A percentile compares a stretch with the other conserved stretches of the same genome.
Conservation (phyloP, 2,329 filamentous ascomycete genomes). For the Hypoxylon sp. region DNA sequence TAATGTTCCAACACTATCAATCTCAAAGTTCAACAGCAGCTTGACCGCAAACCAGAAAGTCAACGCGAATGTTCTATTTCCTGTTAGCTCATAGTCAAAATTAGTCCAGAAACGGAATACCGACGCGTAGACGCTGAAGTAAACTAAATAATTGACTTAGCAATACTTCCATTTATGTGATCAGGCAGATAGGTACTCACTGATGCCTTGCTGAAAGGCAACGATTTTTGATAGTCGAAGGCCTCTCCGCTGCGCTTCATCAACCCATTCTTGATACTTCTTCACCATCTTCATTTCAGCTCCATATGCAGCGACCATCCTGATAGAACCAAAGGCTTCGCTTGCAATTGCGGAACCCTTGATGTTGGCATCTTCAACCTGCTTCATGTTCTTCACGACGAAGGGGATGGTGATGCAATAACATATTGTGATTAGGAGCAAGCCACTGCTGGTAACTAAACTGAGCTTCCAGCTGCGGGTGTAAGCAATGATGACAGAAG, state of each 20-base stretch:
- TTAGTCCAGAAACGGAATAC: slow-evolving; percentile 2
- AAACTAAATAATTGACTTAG: slow-evolving; percentile 44
- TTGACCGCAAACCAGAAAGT: slow-evolving; percentile 52
- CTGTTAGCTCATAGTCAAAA: slow-evolving; percentile 23
- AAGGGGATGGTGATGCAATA: slow-evolving; percentile 66
- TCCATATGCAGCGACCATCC: slow-evolving; percentile 73
- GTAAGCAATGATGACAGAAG: slow-evolving; percentile 68
- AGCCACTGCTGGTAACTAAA: slow-evolving; percentile 68
- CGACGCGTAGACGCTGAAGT: slow-evolving; percentile 51
- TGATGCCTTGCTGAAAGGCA: slow-evolving; percentile 49
- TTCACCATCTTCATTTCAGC: slow-evolving; percentile 66
- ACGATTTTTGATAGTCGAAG: slow-evolving; percentile 48
- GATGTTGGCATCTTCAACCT: slow-evolving; percentile 65
- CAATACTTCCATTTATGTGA: not conserved
- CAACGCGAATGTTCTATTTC: slow-evolving; percentile 49
- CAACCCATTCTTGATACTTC: slow-evolving; percentile 67
- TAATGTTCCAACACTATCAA: slow-evolving; percentile 65
- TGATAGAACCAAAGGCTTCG: slow-evolving; percentile 69
- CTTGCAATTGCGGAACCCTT: slow-evolving; percentile 71
- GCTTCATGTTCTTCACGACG: slow-evolving; percentile 65
- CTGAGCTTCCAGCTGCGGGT: slow-evolving; percentile 69
- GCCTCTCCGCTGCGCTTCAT: slow-evolving; percentile 59
- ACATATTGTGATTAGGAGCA: slow-evolving; percentile 67
- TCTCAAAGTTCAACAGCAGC: slow-evolving; percentile 47
- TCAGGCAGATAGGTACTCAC: slow-evolving; percentile 43